Percentiles rank a stretch among this genome's conserved stretches.
Evolutionary conservation across 208 protist genomes (phyloP).

Genomic region (Acanthamoeba castellanii): DNA sequence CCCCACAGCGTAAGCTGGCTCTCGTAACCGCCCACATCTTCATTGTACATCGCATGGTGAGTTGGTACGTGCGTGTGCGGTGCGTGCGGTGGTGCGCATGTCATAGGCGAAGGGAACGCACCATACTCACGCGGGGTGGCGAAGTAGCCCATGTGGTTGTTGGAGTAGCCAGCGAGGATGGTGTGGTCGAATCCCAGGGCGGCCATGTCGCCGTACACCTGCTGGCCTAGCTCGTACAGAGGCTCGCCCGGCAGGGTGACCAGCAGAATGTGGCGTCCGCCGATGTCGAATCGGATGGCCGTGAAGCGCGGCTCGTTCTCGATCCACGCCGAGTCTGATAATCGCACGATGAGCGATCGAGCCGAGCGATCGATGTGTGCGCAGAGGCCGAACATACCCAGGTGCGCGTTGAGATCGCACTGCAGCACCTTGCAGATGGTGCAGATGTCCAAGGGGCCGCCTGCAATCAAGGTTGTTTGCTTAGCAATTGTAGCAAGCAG

Average conservation of each 20-base stretch:
- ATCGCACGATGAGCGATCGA: too few species aligned
- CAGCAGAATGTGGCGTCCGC: conserved; percentile 50
- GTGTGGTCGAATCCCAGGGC: conserved; percentile 63
- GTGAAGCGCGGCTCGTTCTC: conserved; percentile 80
- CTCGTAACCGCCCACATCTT: conserved; percentile 79
- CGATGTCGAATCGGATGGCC: conserved; percentile 46
- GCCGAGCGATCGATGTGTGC: not conserved
- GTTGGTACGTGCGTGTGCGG: too few species aligned
- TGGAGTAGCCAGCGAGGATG: conserved; percentile 76
- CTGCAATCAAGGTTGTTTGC: not conserved
- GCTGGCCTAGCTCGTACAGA: conserved; percentile 64
- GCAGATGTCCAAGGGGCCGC: conserved; percentile 77
- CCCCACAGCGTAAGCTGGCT: conserved; percentile 75
- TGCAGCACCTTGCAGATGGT: conserved; percentile 74
- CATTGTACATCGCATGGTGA: not conserved
- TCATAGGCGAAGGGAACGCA: not conserved
- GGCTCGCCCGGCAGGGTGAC: conserved; percentile 79
- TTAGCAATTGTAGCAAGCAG: too few species aligned
- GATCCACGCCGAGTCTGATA: conserved; percentile 64
- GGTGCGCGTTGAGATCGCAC: conserved; percentile 73
- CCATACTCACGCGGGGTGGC: conserved; percentile 76
- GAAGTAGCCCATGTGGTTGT: conserved; percentile 78
- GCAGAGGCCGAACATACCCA: not conserved
- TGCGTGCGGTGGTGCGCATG: too few species aligned
- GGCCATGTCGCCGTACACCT: conserved; percentile 63